Evolutionary conservation across 352 stramenopile species (phyloP).

Genomic region (Globisporangium nagaii): DNA sequence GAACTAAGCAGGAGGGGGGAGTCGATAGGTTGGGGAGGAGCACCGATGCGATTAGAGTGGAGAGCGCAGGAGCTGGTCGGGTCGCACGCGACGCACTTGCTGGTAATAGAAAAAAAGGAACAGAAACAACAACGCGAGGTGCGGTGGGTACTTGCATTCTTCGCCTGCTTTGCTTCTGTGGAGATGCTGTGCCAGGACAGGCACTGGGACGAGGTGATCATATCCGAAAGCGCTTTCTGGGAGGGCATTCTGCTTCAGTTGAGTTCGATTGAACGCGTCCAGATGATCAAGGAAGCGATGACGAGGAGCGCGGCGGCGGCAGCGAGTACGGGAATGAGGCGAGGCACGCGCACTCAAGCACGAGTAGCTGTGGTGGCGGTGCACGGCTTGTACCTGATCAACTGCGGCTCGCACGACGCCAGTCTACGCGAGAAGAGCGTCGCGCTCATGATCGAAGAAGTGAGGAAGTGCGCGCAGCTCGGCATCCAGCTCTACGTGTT

Average conservation of each 20-base stretch:
- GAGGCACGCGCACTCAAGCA: constrained; percentile 5
- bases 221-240: no score
- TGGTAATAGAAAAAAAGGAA: no score
- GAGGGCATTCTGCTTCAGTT: background rate
- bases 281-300: background rate
- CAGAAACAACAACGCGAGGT: no score
- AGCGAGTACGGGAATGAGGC: background rate
- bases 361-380: no score
- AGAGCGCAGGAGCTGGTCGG: background rate
- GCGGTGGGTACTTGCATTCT: no score
- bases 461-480: constrained; percentile 28
- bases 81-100: no score
- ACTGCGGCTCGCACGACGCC: constrained; percentile 32
- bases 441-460: constrained; percentile 35
- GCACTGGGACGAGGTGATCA: no score
- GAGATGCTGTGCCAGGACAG: no score
- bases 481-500: constrained; percentile 37
- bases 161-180: no score
- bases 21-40: constrained; percentile 2
- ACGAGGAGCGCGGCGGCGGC: background rate
- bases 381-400: constrained; percentile 42
- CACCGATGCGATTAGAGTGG: background rate
- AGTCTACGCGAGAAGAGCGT: constrained; percentile 28
- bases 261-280: no score
- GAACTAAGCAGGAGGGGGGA: constrained; percentile 17